Base-by-base conservation (phyloP, 2,329 filamentous ascomycete genomes). In the Aspergillus sojae region DNA sequence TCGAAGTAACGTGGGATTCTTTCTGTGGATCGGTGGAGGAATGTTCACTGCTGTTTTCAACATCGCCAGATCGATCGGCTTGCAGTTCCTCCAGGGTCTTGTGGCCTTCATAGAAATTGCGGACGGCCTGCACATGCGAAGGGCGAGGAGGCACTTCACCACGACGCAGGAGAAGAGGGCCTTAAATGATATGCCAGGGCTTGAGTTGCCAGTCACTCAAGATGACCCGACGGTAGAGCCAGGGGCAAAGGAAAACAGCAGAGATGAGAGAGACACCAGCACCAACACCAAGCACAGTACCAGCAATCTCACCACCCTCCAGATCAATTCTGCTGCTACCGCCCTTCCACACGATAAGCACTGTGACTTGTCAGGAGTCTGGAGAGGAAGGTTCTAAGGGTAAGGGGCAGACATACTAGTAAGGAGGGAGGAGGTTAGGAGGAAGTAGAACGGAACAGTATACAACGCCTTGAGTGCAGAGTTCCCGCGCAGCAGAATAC, bases 331-430 rank as follows among this genome's bases (percentile, higher is more conserved):
- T 61, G 56, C 60, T 64, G 4, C 46, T 60, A 14, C 67, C 67
- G 9, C 67, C 67, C 63, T 68, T 68, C 67, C 67, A 68, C 7
- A 68, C 67, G 23, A 68, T 68, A 30, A 68, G 63, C 67, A 68
- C 65, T 67, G 30, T 11, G 34, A 16, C 12, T 16, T 16, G 34
- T 36, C 34, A 36, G 34, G 2, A 5, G 2, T 36, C 34, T 14
- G 14, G 14, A 16, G 4, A 36, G 34, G 12, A 36, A 16, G 34
- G 34, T 2, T 19, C 1, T 16, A 19, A 12, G 21, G 32, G 36
- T 62, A 28, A 32, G 34, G 28, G 14, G 10, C 6, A 21, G 4
- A 62, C 65, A 1, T 61, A 67, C 65, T 67, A 0, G 66, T 63
- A 5, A 68, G 61, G 14, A 68, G 56, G 11, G 62, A 57, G 16